phyloP scores from a whole-genome alignment of 73 alveolate species.

The Blepharisma stoltei region DNA sequence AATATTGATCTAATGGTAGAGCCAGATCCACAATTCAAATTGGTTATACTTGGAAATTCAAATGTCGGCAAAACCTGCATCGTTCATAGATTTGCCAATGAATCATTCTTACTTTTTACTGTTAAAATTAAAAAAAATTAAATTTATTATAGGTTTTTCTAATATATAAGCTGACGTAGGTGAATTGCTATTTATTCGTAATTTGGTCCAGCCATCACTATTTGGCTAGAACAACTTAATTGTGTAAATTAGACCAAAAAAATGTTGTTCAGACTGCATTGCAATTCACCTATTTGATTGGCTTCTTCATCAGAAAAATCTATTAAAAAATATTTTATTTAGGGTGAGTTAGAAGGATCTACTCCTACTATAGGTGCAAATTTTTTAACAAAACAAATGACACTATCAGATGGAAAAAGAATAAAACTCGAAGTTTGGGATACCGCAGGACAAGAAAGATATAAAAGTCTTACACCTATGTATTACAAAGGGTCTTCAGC shows the following conservation, averaged over 20 bases:
- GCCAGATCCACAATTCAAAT: background rate
- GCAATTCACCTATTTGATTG: too few species aligned
- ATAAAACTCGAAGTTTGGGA: conserved; percentile 75
- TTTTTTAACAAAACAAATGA: conserved; percentile 55
- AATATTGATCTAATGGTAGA: background rate
- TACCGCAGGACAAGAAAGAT: conserved; percentile 86
- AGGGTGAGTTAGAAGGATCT: conserved; percentile 30
- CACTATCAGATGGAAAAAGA: conserved; percentile 35
- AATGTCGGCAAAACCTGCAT: conserved; percentile 19
- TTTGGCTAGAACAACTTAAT: too few species aligned
- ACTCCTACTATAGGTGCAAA: conserved; percentile 76
- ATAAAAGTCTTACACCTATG: conserved; percentile 56
- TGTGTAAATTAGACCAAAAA: too few species aligned
- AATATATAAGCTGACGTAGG: too few species aligned
- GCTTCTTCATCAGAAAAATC: too few species aligned
- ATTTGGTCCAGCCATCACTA: too few species aligned
- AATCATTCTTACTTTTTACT: too few species aligned
- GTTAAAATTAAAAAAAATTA: too few species aligned
- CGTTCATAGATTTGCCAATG: background rate
- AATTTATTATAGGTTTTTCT: too few species aligned
- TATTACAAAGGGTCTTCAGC: conserved; percentile 72
- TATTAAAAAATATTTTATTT: too few species aligned
- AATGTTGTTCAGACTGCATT: too few species aligned
- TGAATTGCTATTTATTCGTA: too few species aligned
- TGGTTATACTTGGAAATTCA: conserved; percentile 1